phyloP scores from a whole-genome alignment of 2,329 filamentous ascomycete genomes.

The Davidsoniella australis region DNA sequence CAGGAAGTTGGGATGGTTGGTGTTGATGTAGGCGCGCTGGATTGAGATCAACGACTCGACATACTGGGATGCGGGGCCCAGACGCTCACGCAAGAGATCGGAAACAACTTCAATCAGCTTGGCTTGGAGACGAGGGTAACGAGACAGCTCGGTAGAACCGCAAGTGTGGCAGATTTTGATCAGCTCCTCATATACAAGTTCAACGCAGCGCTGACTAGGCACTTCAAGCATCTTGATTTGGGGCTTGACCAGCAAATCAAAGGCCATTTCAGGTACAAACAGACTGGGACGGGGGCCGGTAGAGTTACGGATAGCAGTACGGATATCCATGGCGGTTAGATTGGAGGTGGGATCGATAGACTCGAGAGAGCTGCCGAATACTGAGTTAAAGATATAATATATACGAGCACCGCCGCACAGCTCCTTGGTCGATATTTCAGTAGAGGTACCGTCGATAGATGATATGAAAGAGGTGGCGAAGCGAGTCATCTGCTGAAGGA shows the following conservation, averaged over 20 bases:
- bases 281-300: conserved; percentile 88
- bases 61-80: conserved; percentile 77
- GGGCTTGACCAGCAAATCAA: conserved; percentile 92
- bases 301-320: conserved; percentile 94
- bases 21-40: conserved; percentile 97
- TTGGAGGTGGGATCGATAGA: conserved; percentile 93
- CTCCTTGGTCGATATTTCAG: conserved; percentile 96
- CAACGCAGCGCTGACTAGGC: conserved; percentile 88
- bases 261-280: conserved; percentile 94
- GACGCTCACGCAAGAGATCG: conserved; percentile 76
- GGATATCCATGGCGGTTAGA: conserved; percentile 82
- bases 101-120: conserved; percentile 98
- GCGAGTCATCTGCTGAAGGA: conserved; percentile 92
- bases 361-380: conserved; percentile 91
- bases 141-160: conserved; percentile 79
- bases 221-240: conserved; percentile 95
- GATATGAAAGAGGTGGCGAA: conserved; percentile 97
- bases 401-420: conserved; percentile 87
- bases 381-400: conserved; percentile 98
- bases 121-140: conserved; percentile 82
- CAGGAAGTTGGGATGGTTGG: conserved; percentile 96
- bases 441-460: conserved; percentile 95
- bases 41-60: conserved; percentile 96
- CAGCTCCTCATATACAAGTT: conserved; percentile 94
- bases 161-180: conserved; percentile 99